A percentile compares a stretch with the other conserved stretches of the same genome.
phyloP scores from a whole-genome alignment of 73 alveolate species.

The Tetrahymena thermophila region DNA sequence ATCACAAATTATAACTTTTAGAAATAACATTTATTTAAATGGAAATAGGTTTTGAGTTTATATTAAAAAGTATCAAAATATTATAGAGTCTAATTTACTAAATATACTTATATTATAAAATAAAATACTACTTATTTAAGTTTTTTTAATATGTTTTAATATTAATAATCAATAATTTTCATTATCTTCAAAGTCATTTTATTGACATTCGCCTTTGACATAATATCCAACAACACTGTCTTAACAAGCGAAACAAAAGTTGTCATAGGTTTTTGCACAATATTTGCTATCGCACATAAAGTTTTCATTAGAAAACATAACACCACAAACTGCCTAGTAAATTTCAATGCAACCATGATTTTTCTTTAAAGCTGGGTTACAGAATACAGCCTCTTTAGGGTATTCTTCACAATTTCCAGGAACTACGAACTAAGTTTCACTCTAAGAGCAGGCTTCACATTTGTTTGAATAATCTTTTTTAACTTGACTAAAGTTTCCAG shows the following conservation, averaged over 20 bases:
- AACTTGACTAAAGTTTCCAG: neutral
- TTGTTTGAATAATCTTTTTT: neutral
- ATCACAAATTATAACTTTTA: too few relatives aligned
- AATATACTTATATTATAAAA: too few relatives aligned
- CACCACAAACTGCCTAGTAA: neutral
- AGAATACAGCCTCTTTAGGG: neutral
- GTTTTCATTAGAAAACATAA: neutral
- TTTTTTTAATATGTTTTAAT: too few relatives aligned
- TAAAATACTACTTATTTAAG: too few relatives aligned
- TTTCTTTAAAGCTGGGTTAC: neutral
- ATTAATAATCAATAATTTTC: neutral
- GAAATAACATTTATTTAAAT: too few relatives aligned
- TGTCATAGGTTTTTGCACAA: neutral
- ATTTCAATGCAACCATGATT: neutral
- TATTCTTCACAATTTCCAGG: neutral
- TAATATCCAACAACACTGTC: neutral
- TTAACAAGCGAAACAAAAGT: neutral
- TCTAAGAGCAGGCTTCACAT: neutral
- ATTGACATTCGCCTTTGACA: neutral
- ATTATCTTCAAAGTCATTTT: neutral
- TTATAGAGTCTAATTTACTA: too few relatives aligned
- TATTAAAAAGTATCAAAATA: too few relatives aligned
- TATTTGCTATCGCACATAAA: neutral
- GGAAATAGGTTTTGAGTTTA: too few relatives aligned
- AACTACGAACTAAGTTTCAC: neutral